Evolutionary conservation across 116 monocot species (phyloP), one percentile per base, ranked within the genome.

Genomic region (Iris pallida): DNA sequence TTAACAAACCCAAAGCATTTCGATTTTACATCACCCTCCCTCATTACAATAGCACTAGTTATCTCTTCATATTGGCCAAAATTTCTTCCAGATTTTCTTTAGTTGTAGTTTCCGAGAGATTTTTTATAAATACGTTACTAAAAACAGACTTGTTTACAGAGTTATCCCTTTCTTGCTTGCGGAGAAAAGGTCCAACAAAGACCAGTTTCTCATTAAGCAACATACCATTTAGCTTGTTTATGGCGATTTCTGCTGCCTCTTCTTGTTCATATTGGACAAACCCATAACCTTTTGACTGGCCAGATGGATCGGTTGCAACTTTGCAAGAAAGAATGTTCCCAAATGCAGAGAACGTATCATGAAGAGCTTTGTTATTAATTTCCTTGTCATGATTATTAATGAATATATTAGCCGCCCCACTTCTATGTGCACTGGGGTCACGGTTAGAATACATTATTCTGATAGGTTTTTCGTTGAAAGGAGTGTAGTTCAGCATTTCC

Each of bases 201-300:
- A 66, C 66, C 40, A 20, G 66, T 40, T 66, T 66, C 48, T 66
- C 66, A 66, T 66, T 66, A 12, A 66, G 16, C 20, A 49, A 44
- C 66, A 66, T 66, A 14, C 66, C 66, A 52, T 66, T 66, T 40
- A 66, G 51, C 66, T 66, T 52, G 14, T 66, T 53, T 16, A 66
- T 66, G 42, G 66, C 66, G 53, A 30, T 66, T 40, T 52, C 30
- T 53, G 66, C 66, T 12, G 66, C 66, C 42, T 66, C 66, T 13
- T 66, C 66, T 66, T 46, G 48, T 51, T 66, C 66, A 52, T 51
- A 66, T 53, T 66, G 66, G 13, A 66, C 66, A 52, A 66, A 66
- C 12, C 66, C 66, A 66, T 66, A 66, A 14, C 66, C 66, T 66
- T 66, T 66, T 20, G 66, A 66, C 30, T 66, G 66, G 44, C 66